Evolutionary conservation across 441 rosid species (phyloP).

Genomic region (Sinapis alba): DNA sequence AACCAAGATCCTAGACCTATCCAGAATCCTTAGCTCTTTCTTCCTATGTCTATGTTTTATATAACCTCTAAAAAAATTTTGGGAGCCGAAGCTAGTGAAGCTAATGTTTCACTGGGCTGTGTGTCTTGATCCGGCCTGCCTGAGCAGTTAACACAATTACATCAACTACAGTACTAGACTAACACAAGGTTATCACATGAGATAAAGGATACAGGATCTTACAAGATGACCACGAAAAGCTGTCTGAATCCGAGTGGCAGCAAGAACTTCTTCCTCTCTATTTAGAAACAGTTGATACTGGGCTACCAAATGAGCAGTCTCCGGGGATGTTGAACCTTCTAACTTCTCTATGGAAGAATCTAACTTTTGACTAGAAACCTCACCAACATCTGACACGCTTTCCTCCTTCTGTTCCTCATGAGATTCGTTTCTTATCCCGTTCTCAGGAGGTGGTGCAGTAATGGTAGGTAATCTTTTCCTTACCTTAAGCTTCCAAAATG

Average conservation of each 20-base stretch:
- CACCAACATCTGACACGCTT: conserved; percentile 58
- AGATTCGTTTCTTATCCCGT: conserved; percentile 44
- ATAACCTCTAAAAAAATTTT: too few relatives aligned
- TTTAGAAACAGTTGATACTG: conserved; percentile 33
- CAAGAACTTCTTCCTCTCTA: conserved; percentile 34
- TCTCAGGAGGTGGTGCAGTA: conserved; percentile 60
- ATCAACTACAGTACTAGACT: too few relatives aligned
- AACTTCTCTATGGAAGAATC: conserved; percentile 36
- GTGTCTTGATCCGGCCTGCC: too few relatives aligned
- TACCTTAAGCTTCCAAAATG: conserved; percentile 58
- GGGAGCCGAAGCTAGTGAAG: too few relatives aligned
- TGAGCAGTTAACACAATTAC: too few relatives aligned
- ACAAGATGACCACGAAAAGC: conserved; percentile 82
- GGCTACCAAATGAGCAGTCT: conserved; percentile 31
- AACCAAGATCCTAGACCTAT: not conserved
- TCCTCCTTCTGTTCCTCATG: conserved; percentile 47
- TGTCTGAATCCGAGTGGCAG: conserved; percentile 71
- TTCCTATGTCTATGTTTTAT: too few relatives aligned
- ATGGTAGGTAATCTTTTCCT: conserved; percentile 54
- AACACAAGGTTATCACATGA: not conserved
- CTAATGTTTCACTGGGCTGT: too few relatives aligned
- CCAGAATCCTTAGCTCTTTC: not conserved
- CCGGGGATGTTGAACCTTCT: conserved; percentile 30
- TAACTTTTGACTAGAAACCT: conserved; percentile 44
- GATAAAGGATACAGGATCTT: conserved; percentile 37